These are phyloP conservation scores for Ciborinia camelliae DNA, from an alignment of 2,329 filamentous ascomycete species.

Conservation along the genomic window DNA sequence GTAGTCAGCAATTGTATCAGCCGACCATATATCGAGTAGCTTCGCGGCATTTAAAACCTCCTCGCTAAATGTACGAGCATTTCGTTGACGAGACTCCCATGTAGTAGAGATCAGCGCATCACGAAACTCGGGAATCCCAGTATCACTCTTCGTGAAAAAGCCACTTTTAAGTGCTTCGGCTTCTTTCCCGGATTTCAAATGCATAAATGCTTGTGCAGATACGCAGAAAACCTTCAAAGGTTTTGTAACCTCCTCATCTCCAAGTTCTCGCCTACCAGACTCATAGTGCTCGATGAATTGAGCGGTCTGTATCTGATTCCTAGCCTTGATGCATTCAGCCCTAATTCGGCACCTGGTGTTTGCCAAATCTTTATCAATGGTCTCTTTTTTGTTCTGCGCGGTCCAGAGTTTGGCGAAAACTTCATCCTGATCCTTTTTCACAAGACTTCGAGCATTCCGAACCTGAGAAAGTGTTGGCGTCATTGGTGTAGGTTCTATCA, in stretches of 20 bases:
- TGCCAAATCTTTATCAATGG: not conserved
- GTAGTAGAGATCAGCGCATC: conserved; percentile 23
- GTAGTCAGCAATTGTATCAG: conserved; percentile 18
- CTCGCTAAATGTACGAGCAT: conserved; percentile 22
- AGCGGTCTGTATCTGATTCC: conserved; percentile 12
- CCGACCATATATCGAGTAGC: conserved; percentile 19
- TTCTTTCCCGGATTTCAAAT: not conserved
- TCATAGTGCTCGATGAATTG: conserved; percentile 21
- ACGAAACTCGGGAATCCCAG: conserved; percentile 21
- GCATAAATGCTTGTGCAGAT: conserved; percentile 17
- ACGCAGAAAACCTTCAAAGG: conserved; percentile 23
- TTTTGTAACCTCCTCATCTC: not conserved
- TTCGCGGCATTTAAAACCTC: conserved; percentile 20
- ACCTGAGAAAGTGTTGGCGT: not conserved
- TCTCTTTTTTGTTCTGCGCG: not conserved
- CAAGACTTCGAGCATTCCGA: not conserved
- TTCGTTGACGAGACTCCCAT: conserved; percentile 15
- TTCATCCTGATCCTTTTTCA: too few relatives aligned
- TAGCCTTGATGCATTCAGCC: conserved; percentile 21
- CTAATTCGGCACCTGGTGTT: not conserved
- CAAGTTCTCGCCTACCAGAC: conserved; percentile 17
- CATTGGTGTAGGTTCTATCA: not conserved
- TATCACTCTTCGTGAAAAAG: conserved; percentile 21
- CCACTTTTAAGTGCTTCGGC: not conserved
- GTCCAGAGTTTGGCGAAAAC: not conserved